Evolutionary conservation across 352 stramenopile genomes (phyloP).

Genomic region (Pythium rhizo-oryzae): DNA sequence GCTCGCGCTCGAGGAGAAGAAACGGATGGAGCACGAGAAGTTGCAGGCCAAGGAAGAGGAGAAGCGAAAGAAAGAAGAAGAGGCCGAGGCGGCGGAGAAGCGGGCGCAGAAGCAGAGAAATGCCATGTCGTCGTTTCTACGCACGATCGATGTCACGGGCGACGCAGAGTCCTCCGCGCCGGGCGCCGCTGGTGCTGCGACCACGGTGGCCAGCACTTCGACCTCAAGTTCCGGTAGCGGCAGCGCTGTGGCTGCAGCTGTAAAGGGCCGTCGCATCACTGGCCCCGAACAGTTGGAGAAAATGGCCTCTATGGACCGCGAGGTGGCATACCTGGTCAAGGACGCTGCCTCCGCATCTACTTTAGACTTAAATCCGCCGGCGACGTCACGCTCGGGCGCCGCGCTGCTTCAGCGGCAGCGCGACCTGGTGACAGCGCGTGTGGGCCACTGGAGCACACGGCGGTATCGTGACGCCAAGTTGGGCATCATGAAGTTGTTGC

Average conservation of each 20-base stretch:
- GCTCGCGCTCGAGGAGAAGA: slow-evolving; percentile 58
- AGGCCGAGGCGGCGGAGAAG: slow-evolving; percentile 41
- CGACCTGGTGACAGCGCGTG: slow-evolving; percentile 26
- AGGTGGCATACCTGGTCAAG: slow-evolving; percentile 34
- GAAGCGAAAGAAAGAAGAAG: slow-evolving; percentile 58
- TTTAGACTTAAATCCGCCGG: background rate
- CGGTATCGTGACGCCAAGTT: slow-evolving; percentile 58
- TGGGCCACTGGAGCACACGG: slow-evolving; percentile 51
- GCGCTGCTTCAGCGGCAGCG: slow-evolving; percentile 26
- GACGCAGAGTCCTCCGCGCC: background rate
- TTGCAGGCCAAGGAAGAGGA: slow-evolving; percentile 68
- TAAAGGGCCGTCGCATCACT: background rate
- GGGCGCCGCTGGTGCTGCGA: too few relatives aligned
- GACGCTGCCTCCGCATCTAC: slow-evolving; percentile 4
- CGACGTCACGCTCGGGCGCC: background rate
- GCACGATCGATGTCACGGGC: slow-evolving; percentile 32
- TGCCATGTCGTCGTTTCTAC: slow-evolving; percentile 66
- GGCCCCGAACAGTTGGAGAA: slow-evolving; percentile 21
- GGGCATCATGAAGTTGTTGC: slow-evolving; percentile 84
- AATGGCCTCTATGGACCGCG: slow-evolving; percentile 60
- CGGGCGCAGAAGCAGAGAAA: slow-evolving; percentile 64
- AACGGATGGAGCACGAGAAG: slow-evolving; percentile 50
- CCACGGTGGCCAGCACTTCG: too few relatives aligned
- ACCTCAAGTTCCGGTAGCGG: too few relatives aligned
- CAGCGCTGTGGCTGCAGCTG: background rate